Evolutionary conservation across 2,329 filamentous ascomycete species (phyloP).

Genomic region (Exophiala oligosperma): DNA sequence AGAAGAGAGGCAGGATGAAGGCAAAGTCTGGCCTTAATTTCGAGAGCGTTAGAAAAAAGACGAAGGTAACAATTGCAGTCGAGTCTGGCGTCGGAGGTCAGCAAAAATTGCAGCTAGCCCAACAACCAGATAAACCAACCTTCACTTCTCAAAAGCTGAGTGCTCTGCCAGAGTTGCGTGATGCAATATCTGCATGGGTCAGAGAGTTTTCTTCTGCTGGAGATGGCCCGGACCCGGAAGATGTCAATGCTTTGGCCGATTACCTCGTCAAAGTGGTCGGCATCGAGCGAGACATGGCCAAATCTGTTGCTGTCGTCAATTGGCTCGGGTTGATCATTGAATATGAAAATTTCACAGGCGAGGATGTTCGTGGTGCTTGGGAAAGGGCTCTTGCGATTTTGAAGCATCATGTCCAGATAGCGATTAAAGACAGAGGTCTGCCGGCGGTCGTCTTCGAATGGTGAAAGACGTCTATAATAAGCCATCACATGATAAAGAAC

Average conservation of each 20-base stretch:
- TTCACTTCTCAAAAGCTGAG: slow-evolving; percentile 63
- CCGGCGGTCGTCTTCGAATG: slow-evolving; percentile 52
- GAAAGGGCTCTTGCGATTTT: slow-evolving; percentile 40
- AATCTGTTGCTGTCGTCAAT: slow-evolving; percentile 67
- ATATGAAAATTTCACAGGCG: slow-evolving; percentile 39
- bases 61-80: slow-evolving; percentile 21
- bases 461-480: background rate
- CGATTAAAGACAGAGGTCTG: slow-evolving; percentile 58
- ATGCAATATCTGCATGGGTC: slow-evolving; percentile 76
- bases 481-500: background rate
- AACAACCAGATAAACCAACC: slow-evolving; percentile 55
- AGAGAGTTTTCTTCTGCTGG: slow-evolving; percentile 68
- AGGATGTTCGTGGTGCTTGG: slow-evolving; percentile 47
- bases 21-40: slow-evolving; percentile 55
- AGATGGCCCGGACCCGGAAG: slow-evolving; percentile 77
- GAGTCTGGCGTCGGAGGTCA: slow-evolving; percentile 32
- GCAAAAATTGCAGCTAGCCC: slow-evolving; percentile 47
- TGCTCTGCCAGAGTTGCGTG: slow-evolving; percentile 63
- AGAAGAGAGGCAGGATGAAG: slow-evolving; percentile 61
- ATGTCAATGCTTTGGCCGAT: slow-evolving; percentile 70
- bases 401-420: slow-evolving; percentile 52
- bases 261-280: slow-evolving; percentile 72
- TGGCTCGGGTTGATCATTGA: slow-evolving; percentile 57
- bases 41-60: slow-evolving; percentile 32
- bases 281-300: slow-evolving; percentile 76